These are phyloP conservation scores for Cicer judaicum DNA, from an alignment of 306 rosid genomes.

Conservation along the genomic window DNA sequence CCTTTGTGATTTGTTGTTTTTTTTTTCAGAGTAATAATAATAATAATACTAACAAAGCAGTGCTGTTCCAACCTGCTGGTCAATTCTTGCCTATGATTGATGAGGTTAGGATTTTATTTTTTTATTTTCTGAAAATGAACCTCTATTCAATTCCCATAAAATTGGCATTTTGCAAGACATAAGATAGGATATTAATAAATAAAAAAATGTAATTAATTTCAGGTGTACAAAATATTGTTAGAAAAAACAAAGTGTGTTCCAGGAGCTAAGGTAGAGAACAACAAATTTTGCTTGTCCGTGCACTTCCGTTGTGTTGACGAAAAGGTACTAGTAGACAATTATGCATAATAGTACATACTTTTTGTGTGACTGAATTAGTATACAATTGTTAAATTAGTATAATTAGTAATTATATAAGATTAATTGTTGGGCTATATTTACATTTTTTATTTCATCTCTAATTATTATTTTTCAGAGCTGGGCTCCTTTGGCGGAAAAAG, in stretches of 20 bases:
- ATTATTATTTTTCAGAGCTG: conserved; percentile 60
- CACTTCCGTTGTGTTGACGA: conserved; percentile 97
- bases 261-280: conserved; percentile 88
- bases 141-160: not conserved
- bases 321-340: conserved; percentile 54
- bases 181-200: not conserved
- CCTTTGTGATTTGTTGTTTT: conserved; percentile 30
- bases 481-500: conserved; percentile 77
- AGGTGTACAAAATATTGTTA: conserved; percentile 71
- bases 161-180: conserved; percentile 19
- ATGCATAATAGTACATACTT: too few species aligned
- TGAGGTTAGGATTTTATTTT: conserved; percentile 56
- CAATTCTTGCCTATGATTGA: conserved; percentile 84
- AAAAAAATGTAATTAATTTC: not conserved
- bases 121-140: not conserved
- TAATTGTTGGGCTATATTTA: not conserved
- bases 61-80: conserved; percentile 80
- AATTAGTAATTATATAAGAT: not conserved
- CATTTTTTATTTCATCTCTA: not conserved
- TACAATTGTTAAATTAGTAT: too few species aligned
- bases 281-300: conserved; percentile 87
- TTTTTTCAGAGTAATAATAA: conserved; percentile 66
- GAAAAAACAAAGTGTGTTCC: conserved; percentile 76
- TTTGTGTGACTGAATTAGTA: too few species aligned
- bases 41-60: conserved; percentile 42